These are phyloP conservation scores for Buxus sempervirens DNA, from an alignment of 164 flowering plant species.

Conservation along the genomic window DNA sequence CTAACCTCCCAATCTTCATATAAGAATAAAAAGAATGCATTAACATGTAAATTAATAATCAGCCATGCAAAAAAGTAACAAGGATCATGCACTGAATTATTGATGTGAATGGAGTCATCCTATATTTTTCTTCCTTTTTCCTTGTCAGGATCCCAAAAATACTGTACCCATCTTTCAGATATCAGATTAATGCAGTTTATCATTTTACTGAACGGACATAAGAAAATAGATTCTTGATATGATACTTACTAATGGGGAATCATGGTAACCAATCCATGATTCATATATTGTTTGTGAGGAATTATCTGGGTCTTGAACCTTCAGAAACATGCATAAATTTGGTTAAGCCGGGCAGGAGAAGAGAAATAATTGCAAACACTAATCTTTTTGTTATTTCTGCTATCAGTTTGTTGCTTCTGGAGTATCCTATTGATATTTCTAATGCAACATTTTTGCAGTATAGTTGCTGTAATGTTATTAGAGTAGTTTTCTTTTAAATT, in stretches of 20 bases:
- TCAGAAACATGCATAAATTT: conserved; percentile 18
- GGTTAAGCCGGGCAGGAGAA: background rate
- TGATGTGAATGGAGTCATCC: too few species aligned
- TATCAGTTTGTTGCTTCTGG: too few species aligned
- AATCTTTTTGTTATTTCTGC: too few species aligned
- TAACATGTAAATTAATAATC: background rate
- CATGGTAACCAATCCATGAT: conserved; percentile 46
- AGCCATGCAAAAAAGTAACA: background rate
- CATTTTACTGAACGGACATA: background rate
- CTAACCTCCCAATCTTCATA: conserved; percentile 48
- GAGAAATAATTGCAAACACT: background rate
- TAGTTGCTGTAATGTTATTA: background rate
- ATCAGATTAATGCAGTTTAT: background rate
- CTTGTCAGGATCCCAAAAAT: background rate
- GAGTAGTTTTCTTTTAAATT: too few species aligned
- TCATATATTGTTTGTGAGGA: conserved; percentile 57
- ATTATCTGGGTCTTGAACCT: conserved; percentile 78
- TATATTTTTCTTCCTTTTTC: too few species aligned
- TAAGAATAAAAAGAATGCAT: background rate
- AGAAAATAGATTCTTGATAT: background rate
- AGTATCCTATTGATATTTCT: background rate
- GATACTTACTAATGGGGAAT: conserved; percentile 36
- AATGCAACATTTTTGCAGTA: background rate
- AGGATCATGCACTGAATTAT: background rate
- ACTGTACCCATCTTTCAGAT: background rate